Percentiles rank a stretch among this genome's conserved stretches.
These are phyloP conservation scores for Suillus subalutaceus DNA, from an alignment of 768 basidiomycete species.

Conservation along the genomic window DNA sequence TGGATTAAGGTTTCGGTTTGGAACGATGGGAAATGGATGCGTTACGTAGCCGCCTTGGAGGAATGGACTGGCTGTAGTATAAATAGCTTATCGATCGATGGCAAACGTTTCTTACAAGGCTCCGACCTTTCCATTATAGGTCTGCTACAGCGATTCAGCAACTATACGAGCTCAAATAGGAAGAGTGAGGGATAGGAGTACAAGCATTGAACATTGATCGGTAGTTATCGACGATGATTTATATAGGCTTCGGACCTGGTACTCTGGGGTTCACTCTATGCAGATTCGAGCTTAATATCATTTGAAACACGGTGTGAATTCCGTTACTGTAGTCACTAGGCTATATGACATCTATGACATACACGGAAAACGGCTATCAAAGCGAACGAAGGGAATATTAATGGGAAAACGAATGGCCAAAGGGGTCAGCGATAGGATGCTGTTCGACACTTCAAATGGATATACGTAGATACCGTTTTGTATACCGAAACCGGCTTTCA, in stretches of 20 bases:
- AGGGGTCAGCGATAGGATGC: background rate
- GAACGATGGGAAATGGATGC: slow-evolving; percentile 33
- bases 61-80: slow-evolving; percentile 19
- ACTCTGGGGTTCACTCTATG: background rate
- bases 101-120: background rate
- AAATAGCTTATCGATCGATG: background rate
- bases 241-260: background rate
- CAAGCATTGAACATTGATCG: background rate
- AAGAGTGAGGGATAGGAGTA: background rate
- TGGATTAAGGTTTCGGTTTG: slow-evolving; percentile 27
- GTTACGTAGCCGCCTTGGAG: slow-evolving; percentile 23
- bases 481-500: background rate
- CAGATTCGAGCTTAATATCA: background rate
- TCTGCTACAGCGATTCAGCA: background rate
- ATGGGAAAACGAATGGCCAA: background rate
- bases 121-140: background rate
- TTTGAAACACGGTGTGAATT: background rate
- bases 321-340: background rate
- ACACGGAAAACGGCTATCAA: background rate
- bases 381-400: background rate
- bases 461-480: background rate
- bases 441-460: background rate
- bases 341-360: background rate
- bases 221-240: background rate
- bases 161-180: background rate